Conservation (phyloP, 306 rosid genomes). For the Bauhinia variegata region DNA sequence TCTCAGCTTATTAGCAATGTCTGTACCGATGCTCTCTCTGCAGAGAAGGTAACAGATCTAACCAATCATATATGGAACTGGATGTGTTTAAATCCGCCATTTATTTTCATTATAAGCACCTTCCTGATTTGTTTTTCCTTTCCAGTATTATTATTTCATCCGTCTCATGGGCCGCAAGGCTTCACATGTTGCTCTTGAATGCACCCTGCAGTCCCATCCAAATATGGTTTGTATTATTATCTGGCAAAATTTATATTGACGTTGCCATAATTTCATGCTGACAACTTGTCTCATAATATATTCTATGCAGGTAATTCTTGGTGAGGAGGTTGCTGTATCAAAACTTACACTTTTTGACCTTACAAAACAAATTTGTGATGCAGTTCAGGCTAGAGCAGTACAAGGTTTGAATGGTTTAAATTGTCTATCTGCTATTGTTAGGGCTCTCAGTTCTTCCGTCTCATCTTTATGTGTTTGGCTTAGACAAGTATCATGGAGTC, state of each 20-base stretch:
- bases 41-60: slow-evolving; percentile 76
- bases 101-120: neutral
- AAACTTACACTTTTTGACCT: slow-evolving; percentile 92
- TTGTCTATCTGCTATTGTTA: neutral
- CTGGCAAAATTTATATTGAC: slow-evolving; percentile 9
- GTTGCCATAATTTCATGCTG: slow-evolving; percentile 14
- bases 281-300: slow-evolving; percentile 15
- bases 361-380: slow-evolving; percentile 82
- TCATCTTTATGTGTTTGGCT: slow-evolving; percentile 29
- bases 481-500: slow-evolving; percentile 96
- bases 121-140: slow-evolving; percentile 4
- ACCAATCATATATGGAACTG: neutral
- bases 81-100: neutral
- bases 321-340: slow-evolving; percentile 96
- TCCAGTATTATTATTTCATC: slow-evolving; percentile 91
- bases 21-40: slow-evolving; percentile 97
- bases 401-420: slow-evolving; percentile 64
- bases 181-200: slow-evolving; percentile 95
- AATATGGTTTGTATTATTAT: slow-evolving; percentile 67
- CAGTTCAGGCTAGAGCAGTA: slow-evolving; percentile 87
- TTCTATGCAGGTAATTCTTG: slow-evolving; percentile 81
- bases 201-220: slow-evolving; percentile 99
- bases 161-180: slow-evolving; percentile 99
- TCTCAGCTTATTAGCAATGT: slow-evolving; percentile 98
- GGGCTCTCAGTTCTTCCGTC: slow-evolving; percentile 25